Evolutionary conservation across 352 stramenopile genomes (phyloP), one percentile per base, ranked within the genome.

Genomic region (Pythium apleroticum): DNA sequence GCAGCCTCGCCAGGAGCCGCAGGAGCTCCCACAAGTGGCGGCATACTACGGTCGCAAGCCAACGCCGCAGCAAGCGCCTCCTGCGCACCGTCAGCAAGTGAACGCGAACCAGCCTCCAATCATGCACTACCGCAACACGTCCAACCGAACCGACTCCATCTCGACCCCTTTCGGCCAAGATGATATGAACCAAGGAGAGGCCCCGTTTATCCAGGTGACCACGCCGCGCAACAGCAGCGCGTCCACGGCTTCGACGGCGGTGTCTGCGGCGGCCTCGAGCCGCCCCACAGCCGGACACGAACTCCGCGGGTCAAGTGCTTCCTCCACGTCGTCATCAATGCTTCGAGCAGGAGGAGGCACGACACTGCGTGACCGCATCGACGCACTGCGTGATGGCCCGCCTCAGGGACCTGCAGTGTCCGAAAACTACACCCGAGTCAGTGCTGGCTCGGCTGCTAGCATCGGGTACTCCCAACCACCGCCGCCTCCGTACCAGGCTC

Each of bases 341-440:
- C 72, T 63, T 19, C 71, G 55, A 0, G 53, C 74, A 2, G 28
- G 45, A 14, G 63, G 30, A 50, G 43, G 43, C 20, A 50, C 22
- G 14, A 89, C 82, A 28, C 70, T 91, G 37, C 80, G 82, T 22
- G 74, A 85, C 49, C 77, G 80, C 19, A 91, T 91, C 41, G 77
- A 89, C 33, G 82, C 78, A 11, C 64, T 91, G 28, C 68, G 82
- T 15, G 78, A 86, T 43, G 75, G 78, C 27, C 68, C 62, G n/a
- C 11, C 56, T 9, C 53, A 39, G 22, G 48, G 25, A 4, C 56
- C 43, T 19, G 49, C 25, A 3, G 69, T 77, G 15, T 70, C 80
- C 31, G 84, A 86, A 58, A 72, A 80, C 37, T 72, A 84, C 65
- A 78, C 71, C 4, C 75, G 78, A n/a, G 78, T 84, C 31, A 88